phyloP scores from a whole-genome alignment of 306 rosid genomes.

The Fragaria nilgerrensis region DNA sequence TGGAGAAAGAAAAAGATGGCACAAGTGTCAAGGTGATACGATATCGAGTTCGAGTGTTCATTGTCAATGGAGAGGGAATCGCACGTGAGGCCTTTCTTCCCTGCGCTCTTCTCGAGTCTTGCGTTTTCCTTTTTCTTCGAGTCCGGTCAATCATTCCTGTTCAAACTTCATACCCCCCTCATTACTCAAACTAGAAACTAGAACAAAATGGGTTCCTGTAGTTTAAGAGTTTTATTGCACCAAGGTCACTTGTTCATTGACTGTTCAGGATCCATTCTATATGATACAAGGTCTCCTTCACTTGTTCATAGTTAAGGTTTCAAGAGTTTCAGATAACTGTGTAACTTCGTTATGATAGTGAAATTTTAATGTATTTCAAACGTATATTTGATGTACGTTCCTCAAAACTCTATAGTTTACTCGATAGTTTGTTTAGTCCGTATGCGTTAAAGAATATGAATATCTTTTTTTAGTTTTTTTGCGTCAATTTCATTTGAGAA shows the following conservation, averaged over 20 bases:
- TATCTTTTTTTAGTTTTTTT: too few relatives aligned
- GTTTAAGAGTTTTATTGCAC: neutral
- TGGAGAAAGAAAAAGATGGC: neutral
- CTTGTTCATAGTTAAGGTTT: too few relatives aligned
- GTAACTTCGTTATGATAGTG: too few relatives aligned
- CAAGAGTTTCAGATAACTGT: too few relatives aligned
- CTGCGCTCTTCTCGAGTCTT: conserved; percentile 31
- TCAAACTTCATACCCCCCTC: neutral
- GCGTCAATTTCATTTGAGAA: too few relatives aligned
- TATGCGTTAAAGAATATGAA: too few relatives aligned
- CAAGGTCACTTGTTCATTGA: neutral
- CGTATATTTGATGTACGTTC: too few relatives aligned
- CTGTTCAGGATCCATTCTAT: neutral
- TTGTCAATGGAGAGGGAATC: conserved; percentile 26
- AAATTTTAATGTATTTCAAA: too few relatives aligned
- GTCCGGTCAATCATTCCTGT: conserved; percentile 28
- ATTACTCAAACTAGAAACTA: neutral
- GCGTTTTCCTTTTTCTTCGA: neutral
- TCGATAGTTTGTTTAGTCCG: too few relatives aligned
- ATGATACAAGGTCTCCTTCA: neutral
- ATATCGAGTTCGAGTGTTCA: neutral
- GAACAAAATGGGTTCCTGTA: neutral
- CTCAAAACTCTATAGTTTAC: too few relatives aligned
- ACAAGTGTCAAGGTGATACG: conserved; percentile 11
- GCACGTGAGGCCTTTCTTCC: conserved; percentile 40